These are phyloP conservation scores for Termitomyces sp. DNA, from an alignment of 768 basidiomycete genomes.

Conservation along the genomic window DNA sequence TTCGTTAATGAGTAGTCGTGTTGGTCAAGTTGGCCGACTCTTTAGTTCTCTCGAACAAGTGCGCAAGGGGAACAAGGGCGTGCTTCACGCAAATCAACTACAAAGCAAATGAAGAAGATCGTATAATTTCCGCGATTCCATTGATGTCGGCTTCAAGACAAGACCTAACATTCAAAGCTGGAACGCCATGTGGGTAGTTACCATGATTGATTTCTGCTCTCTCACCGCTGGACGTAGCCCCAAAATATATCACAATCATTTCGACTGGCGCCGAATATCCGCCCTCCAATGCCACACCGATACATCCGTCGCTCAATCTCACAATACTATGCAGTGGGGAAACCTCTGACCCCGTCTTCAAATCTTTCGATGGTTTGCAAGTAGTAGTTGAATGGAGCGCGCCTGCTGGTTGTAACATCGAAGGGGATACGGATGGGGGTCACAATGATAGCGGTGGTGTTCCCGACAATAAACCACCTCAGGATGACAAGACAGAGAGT, in stretches of 20 bases:
- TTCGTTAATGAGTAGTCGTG: conserved; percentile 12
- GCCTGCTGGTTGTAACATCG: conserved; percentile 52
- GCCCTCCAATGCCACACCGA: conserved; percentile 35
- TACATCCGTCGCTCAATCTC: conserved; percentile 56
- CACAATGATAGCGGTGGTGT: conserved; percentile 24
- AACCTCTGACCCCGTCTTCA: conserved; percentile 45
- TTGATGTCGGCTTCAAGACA: conserved; percentile 44
- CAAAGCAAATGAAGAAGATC: conserved; percentile 50
- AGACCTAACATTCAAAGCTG: conserved; percentile 23
- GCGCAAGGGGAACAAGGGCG: conserved; percentile 61
- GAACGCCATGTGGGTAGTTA: conserved; percentile 35
- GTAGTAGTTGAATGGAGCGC: conserved; percentile 60
- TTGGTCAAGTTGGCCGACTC: background rate
- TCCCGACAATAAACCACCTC: conserved; percentile 14
- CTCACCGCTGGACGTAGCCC: conserved; percentile 32
- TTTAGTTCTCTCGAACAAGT: conserved; percentile 37
- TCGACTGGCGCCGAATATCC: conserved; percentile 65
- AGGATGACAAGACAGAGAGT: conserved; percentile 29
- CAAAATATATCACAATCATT: conserved; percentile 50
- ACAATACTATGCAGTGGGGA: conserved; percentile 53
- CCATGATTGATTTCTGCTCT: background rate
- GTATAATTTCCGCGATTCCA: conserved; percentile 75
- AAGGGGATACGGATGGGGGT: conserved; percentile 34
- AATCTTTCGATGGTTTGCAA: conserved; percentile 55
- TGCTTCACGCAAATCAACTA: conserved; percentile 69